These are phyloP conservation scores for Alternaria sp. DNA, from an alignment of 2,329 filamentous ascomycete species.

Conservation along the genomic window DNA sequence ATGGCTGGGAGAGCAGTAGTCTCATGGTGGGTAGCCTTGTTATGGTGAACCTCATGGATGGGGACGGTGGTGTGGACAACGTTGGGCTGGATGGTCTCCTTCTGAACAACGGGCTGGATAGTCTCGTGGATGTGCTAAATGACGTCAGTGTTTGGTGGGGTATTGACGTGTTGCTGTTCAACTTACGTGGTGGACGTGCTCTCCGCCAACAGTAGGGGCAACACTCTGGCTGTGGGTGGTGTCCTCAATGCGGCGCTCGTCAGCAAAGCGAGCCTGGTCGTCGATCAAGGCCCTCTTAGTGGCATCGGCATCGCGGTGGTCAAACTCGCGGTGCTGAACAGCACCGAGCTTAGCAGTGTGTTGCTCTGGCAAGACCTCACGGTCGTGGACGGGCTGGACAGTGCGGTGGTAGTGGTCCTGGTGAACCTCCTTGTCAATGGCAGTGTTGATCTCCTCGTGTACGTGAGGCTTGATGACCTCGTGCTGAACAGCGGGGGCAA, in stretches of 20 bases:
- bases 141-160: slow-evolving; percentile 14
- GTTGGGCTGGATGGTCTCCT: slow-evolving; percentile 72
- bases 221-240: slow-evolving; percentile 60
- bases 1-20: slow-evolving; percentile 71
- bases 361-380: slow-evolving; percentile 67
- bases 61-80: slow-evolving; percentile 77
- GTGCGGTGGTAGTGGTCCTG: slow-evolving; percentile 78
- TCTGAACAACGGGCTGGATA: slow-evolving; percentile 75
- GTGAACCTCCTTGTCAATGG: slow-evolving; percentile 73
- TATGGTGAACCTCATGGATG: slow-evolving; percentile 76
- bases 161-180: neutral
- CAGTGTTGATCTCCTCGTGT: slow-evolving; percentile 70
- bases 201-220: slow-evolving; percentile 63
- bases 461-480: slow-evolving; percentile 68
- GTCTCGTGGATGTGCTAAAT: slow-evolving; percentile 68
- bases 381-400: slow-evolving; percentile 69
- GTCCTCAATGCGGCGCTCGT: slow-evolving; percentile 58
- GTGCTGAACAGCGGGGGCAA: slow-evolving; percentile 67
- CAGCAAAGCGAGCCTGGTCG: slow-evolving; percentile 65
- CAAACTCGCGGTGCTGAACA: slow-evolving; percentile 68
- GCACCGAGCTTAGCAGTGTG: slow-evolving; percentile 67
- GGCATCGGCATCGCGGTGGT: slow-evolving; percentile 65
- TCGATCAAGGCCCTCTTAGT: slow-evolving; percentile 44
- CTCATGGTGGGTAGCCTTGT: slow-evolving; percentile 71
- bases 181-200: slow-evolving; percentile 68